These are phyloP conservation scores for Scedosporium dehoogii DNA, from an alignment of 2,329 filamentous ascomycete genomes.

Conservation along the genomic window DNA sequence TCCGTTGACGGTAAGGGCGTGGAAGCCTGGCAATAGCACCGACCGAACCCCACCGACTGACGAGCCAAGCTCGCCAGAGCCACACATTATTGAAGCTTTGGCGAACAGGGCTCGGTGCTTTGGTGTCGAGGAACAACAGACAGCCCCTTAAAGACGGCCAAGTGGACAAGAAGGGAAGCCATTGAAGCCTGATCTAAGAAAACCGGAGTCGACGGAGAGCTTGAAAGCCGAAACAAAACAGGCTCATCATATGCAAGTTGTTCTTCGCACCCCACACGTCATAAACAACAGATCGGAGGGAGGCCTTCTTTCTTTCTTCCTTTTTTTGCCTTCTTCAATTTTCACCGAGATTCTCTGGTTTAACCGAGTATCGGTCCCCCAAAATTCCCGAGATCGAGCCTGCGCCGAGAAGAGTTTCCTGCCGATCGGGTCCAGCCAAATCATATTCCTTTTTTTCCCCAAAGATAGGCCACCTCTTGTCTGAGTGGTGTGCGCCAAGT, in stretches of 20 bases:
- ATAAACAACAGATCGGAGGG: background rate
- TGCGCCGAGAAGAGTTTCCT: background rate
- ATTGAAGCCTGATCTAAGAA: background rate
- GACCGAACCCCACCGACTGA: background rate
- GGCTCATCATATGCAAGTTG: background rate
- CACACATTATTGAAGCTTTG: background rate
- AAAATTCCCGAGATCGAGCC: background rate
- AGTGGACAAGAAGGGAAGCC: background rate
- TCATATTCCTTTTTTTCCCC: background rate
- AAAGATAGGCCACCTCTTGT: too few species aligned
- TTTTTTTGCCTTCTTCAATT: background rate
- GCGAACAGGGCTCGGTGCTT: background rate
- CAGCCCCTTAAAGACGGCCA: background rate
- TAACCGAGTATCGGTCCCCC: background rate
- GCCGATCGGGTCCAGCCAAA: background rate
- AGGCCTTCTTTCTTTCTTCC: background rate
- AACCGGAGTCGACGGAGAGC: background rate
- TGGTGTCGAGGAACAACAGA: too few species aligned
- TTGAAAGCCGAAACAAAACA: background rate
- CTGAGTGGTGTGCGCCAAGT: too few species aligned
- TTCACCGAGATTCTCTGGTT: background rate
- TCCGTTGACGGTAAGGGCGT: background rate
- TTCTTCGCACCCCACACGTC: background rate
- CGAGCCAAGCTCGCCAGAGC: background rate
- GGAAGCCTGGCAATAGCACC: background rate